phyloP scores from a whole-genome alignment of 2,329 filamentous ascomycete species.

The Botryotinia convoluta region DNA sequence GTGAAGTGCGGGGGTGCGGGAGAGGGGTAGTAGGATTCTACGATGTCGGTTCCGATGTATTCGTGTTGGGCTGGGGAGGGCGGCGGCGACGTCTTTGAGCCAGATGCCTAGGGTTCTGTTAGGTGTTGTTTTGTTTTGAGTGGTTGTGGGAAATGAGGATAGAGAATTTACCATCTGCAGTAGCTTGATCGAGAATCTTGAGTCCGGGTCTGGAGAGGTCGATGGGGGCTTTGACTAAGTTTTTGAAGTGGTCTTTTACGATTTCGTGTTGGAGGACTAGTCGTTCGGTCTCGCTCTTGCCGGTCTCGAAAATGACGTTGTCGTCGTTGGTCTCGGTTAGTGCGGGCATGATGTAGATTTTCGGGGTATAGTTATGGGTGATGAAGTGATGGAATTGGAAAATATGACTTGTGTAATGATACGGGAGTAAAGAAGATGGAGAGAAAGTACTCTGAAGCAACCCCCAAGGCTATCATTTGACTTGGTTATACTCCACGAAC shows the following conservation, averaged over 20 bases:
- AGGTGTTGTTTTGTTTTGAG: not conserved
- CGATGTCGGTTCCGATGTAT: not conserved
- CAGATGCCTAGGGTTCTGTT: not conserved
- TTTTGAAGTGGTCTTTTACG: not conserved
- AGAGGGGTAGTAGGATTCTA: not conserved
- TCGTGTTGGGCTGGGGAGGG: not conserved
- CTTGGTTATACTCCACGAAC: not conserved
- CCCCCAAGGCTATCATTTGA: not conserved
- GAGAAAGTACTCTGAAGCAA: not conserved
- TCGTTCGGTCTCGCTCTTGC: not conserved
- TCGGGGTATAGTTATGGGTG: not conserved
- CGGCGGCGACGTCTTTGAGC: not conserved
- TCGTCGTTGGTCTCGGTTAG: not conserved
- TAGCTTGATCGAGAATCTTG: not conserved
- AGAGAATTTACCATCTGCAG: not conserved
- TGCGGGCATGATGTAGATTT: not conserved
- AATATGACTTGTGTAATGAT: not conserved
- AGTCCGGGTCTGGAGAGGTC: not conserved
- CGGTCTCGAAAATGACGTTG: not conserved
- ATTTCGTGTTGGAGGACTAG: not conserved
- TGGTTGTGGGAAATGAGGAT: not conserved
- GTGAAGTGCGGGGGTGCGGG: not conserved
- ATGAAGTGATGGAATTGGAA: not conserved
- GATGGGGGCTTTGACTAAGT: not conserved
- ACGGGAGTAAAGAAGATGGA: not conserved